phyloP scores from a whole-genome alignment of 2,329 filamentous ascomycete genomes.

The Westerdykella aurantiaca region DNA sequence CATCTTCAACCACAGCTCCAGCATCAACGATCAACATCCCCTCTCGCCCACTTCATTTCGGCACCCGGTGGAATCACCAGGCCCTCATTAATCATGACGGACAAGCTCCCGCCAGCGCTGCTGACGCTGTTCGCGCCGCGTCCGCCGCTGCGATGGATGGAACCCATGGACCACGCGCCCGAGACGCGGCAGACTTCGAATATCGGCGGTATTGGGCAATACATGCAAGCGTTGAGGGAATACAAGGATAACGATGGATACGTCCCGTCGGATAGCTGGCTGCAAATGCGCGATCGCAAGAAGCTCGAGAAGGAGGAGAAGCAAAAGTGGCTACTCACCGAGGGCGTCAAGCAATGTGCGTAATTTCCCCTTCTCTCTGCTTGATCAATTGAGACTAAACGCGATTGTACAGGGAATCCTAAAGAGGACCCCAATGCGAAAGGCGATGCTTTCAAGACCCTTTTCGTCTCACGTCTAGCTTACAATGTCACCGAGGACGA shows the following conservation, averaged over 20 bases:
- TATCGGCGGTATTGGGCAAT: slow-evolving; percentile 69
- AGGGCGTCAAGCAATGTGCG: slow-evolving; percentile 62
- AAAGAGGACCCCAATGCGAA: slow-evolving; percentile 79
- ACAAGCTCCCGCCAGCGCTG: slow-evolving; percentile 89
- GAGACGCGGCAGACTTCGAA: slow-evolving; percentile 72
- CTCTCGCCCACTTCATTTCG: slow-evolving; percentile 7
- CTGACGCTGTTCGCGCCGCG: slow-evolving; percentile 92
- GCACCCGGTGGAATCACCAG: slow-evolving; percentile 11
- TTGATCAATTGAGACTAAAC: slow-evolving; percentile 5
- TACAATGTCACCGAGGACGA: slow-evolving; percentile 88
- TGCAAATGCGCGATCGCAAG: slow-evolving; percentile 78
- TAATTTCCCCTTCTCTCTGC: neutral
- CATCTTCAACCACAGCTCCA: no score
- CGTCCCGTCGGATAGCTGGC: slow-evolving; percentile 83
- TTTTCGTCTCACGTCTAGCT: slow-evolving; percentile 84
- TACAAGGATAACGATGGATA: slow-evolving; percentile 76
- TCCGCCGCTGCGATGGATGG: slow-evolving; percentile 83
- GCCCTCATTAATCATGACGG: slow-evolving; percentile 64
- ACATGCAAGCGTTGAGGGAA: slow-evolving; percentile 64
- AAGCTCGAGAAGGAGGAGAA: slow-evolving; percentile 71
- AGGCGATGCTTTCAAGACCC: slow-evolving; percentile 89
- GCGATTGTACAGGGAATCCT: slow-evolving; percentile 61
- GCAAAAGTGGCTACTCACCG: slow-evolving; percentile 57
- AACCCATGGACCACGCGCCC: slow-evolving; percentile 73
- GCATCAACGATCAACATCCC: slow-evolving; percentile 5